Conservation (phyloP, 306 rosid genomes). For the Leucaena leucocephala region DNA sequence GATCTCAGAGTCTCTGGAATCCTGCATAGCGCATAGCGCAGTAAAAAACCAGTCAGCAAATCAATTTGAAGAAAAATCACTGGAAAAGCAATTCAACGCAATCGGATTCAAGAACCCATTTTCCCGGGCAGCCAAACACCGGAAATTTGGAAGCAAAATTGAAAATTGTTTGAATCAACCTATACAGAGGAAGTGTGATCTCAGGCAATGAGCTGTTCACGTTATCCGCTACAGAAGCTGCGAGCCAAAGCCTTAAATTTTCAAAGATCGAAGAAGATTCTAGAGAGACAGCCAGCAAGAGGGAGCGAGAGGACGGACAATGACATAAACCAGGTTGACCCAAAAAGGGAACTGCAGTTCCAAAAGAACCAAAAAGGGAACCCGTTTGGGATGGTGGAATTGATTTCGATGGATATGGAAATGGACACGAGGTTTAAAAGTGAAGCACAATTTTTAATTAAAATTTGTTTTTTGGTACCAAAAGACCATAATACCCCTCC, state of each 20-base stretch:
- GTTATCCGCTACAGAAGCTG: neutral
- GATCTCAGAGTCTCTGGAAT: neutral
- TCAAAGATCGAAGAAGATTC: constrained; percentile 53
- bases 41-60: neutral
- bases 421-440: no score
- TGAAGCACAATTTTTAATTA: no score
- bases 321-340: neutral
- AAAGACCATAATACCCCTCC: no score
- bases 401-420: no score
- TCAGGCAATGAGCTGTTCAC: neutral
- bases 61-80: neutral
- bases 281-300: constrained; percentile 38
- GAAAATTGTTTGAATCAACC: neutral
- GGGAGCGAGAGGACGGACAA: neutral
- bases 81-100: neutral
- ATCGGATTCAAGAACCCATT: neutral
- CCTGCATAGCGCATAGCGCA: neutral
- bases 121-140: constrained; percentile 20
- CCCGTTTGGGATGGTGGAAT: no score
- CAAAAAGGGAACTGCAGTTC: neutral
- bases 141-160: neutral
- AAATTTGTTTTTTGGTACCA: no score
- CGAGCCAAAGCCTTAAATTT: neutral
- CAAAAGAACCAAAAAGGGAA: no score
- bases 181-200: constrained; percentile 30